These are phyloP conservation scores for Lepiota venenata DNA, from an alignment of 768 basidiomycete genomes.

Conservation along the genomic window DNA sequence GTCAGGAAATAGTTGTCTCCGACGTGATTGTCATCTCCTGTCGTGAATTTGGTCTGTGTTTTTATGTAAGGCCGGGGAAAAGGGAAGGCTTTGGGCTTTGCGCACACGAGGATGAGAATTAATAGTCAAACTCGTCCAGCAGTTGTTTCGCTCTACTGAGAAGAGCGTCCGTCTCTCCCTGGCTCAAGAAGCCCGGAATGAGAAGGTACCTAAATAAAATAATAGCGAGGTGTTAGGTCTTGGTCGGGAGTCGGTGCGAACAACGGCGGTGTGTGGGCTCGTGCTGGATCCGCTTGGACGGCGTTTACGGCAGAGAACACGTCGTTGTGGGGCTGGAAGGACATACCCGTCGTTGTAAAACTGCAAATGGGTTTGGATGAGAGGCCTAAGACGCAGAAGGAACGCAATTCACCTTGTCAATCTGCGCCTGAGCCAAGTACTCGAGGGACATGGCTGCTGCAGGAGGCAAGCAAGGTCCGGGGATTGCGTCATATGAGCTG, in stretches of 20 bases:
- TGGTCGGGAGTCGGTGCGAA: not conserved
- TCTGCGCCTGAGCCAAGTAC: conserved; percentile 54
- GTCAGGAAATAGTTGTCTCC: conserved; percentile 93
- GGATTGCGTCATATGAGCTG: not conserved
- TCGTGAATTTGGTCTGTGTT: conserved; percentile 86
- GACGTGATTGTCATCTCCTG: conserved; percentile 70
- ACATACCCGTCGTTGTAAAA: conserved; percentile 29
- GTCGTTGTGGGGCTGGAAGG: not conserved
- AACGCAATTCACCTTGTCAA: conserved; percentile 44
- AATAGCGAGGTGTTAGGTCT: conserved; percentile 7
- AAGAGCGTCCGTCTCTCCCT: conserved; percentile 57
- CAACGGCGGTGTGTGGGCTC: not conserved
- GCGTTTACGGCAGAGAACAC: not conserved
- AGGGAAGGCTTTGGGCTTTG: not conserved
- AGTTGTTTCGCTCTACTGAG: conserved; percentile 70
- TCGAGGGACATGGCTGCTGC: conserved; percentile 18
- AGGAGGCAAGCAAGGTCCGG: not conserved
- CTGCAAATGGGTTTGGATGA: conserved; percentile 14
- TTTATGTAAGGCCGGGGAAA: not conserved
- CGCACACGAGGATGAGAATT: conserved; percentile 79
- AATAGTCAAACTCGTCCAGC: conserved; percentile 72
- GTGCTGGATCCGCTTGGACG: not conserved
- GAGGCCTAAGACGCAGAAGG: not conserved
- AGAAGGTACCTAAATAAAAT: conserved; percentile 62
- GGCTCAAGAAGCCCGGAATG: conserved; percentile 66